Base-by-base conservation (phyloP, 306 rosid genomes). In the Arachis hypogaea region DNA sequence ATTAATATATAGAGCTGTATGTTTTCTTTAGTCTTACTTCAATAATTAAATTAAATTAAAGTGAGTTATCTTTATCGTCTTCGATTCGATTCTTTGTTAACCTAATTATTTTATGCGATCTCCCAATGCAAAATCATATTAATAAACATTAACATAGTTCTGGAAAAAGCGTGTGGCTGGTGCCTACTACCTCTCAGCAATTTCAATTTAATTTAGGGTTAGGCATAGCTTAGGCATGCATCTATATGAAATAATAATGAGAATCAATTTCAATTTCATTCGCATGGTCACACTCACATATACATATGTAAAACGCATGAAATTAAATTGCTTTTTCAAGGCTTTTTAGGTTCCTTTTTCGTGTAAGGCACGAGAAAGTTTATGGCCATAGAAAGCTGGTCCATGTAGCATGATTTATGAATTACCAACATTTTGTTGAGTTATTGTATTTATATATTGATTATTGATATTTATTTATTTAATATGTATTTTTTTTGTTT, bases 281-380 rank as follows among this genome's bases (percentile, higher is more conserved):
- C 70, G 28, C 67, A 55, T 60, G 52, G 67, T 74, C 63, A 45
- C 63, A 36, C 63, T 22, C 28, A 22, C 28, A 22, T 22, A 22
- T 0, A 22, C 28, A 71, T 70, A 9, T 49, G 3, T 47, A 22
- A 71, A 11, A 75, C 28, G n/a, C 50, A 62, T 62, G 5, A 50
- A 11, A 46, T 40, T 51, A 50, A 11, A 46, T 40, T 51, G 30
- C 52, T 52, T 46, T 55, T 33, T 22, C 4, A 33, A 4, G 38
- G 38, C 38, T n/a, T 30, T 28, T 8, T 66, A 3, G 69, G 33
- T 52, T 63, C 16, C 16, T 54, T 77, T 75, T 76, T 68, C 80
- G 50, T 76, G 68, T 60, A 73, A 70, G 52, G 76, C 79, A 78
- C 71, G 76, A 65, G 76, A 78, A 75, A 73, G 66, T 73, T 75